Conservation (phyloP, 2,329 filamentous ascomycete species). For the Colletotrichum sublineola region DNA sequence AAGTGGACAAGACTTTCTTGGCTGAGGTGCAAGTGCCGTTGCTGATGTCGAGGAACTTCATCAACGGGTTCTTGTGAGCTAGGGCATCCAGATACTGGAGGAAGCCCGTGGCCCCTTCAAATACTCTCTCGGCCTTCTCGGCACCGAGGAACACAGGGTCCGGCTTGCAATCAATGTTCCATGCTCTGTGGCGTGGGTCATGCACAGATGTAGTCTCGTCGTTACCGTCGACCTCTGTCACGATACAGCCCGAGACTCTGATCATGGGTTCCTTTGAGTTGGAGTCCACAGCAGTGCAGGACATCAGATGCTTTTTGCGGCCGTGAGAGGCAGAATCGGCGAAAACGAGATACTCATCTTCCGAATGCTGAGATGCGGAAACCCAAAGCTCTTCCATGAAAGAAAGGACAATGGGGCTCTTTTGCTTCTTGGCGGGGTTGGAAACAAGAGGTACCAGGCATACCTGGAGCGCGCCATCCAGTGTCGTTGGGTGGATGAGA, state of each 20-base stretch:
- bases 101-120: not conserved
- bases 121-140: not conserved
- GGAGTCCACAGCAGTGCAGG: not conserved
- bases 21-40: slow-evolving; percentile 51
- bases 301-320: not conserved
- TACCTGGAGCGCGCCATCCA: slow-evolving; percentile 25
- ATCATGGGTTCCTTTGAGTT: not conserved
- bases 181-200: slow-evolving; percentile 14
- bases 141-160: not conserved
- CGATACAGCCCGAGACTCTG: slow-evolving; percentile 22
- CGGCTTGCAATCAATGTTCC: slow-evolving; percentile 8
- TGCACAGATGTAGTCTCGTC: not conserved
- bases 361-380: slow-evolving; percentile 14
- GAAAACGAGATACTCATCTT: slow-evolving; percentile 27
- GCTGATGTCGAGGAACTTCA: slow-evolving; percentile 54
- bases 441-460: slow-evolving; percentile 4
- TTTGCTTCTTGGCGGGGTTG: slow-evolving; percentile 1
- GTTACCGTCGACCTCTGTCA: slow-evolving; percentile 20
- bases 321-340: slow-evolving; percentile 12
- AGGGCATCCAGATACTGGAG: slow-evolving; percentile 9
- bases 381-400: slow-evolving; percentile 34
- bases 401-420: slow-evolving; percentile 19
- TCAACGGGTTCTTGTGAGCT: slow-evolving; percentile 48
- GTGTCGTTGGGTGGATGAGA: slow-evolving; percentile 38
- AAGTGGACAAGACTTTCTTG: slow-evolving; percentile 42